Base-by-base conservation (phyloP, 2,329 filamentous ascomycete genomes). In the Cladosporium sp. region DNA sequence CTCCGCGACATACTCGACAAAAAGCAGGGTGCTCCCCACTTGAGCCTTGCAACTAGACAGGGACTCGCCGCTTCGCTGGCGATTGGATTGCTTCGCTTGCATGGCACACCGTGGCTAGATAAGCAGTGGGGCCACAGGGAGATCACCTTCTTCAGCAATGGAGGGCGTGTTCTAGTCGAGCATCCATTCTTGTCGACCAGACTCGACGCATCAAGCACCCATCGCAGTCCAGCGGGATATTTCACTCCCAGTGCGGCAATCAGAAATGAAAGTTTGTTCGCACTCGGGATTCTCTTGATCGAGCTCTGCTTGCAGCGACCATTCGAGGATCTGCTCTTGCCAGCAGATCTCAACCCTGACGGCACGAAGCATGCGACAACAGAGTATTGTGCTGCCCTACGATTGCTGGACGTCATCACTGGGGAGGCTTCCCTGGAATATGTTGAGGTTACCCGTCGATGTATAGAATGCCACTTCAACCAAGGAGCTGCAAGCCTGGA, bases 381-480 rank as follows among this genome's bases (percentile, higher is more conserved):
- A 0, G 71, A 73, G 31, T 73, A 66, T 28, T 66, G 66, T 6
- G 72, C 70, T 1, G 74, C 74, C 0, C 58, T 71, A 35, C 67
- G 73, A n/a, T 56, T 76, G 10, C 68, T 74, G 0, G 68, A 75
- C 7, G 70, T 72, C 28, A 65, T 77, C 5, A 69, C 71, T 21
- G 69, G 69, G 5, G 72, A 76, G 11, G 74, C 72, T 40, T 76
- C 73, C 4, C 63, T 44, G 7, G 70, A 68, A 37, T 77, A 77
- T 62, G 72, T 71, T 10, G 72, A 75, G 62, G 76, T 73, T 1
- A 75, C 77, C 0, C 66, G 73, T 18, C 68, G 71, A 21, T 78
- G 76, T 37, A 73, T 78, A 8, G 66, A 69, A 8, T 77, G 75
- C 44, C 72, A 74, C n/a, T 74, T 79, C 14, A 72, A 73, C 53